Conservation (phyloP, 2,329 filamentous ascomycete species). For the Colletotrichum salicis region DNA sequence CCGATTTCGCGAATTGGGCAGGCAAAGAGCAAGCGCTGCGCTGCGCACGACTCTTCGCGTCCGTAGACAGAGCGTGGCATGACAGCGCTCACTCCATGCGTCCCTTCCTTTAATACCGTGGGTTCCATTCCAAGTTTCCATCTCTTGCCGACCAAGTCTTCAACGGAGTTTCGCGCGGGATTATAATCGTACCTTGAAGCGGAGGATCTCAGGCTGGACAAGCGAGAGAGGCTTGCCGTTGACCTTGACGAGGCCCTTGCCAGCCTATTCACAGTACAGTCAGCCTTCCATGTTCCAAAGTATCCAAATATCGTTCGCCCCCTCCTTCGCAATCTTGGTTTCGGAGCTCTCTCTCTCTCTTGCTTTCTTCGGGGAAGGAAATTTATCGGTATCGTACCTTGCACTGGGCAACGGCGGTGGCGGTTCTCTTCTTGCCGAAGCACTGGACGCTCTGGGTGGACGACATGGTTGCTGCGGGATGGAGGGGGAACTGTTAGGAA, state of each 20-base stretch:
- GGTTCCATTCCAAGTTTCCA: neutral
- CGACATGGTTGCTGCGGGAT: conserved; percentile 72
- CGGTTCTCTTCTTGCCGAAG: conserved; percentile 99
- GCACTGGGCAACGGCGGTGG: conserved; percentile 89
- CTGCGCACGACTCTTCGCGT: neutral
- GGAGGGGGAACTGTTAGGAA: conserved; percentile 29
- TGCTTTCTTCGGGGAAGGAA: neutral
- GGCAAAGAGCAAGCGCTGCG: conserved; percentile 3
- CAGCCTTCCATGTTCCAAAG: conserved; percentile 40
- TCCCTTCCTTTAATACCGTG: neutral
- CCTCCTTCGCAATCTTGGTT: conserved; percentile 6
- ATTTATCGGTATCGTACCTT: conserved; percentile 22
- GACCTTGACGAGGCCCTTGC: conserved; percentile 90
- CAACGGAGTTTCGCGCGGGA: conserved; percentile 13
- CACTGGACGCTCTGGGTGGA: conserved; percentile 88
- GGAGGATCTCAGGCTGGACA: conserved; percentile 94
- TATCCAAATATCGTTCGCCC: conserved; percentile 16
- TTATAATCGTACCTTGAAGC: conserved; percentile 84
- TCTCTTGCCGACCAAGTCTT: conserved; percentile 26
- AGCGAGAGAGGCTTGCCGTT: conserved; percentile 96
- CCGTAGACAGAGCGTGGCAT: neutral
- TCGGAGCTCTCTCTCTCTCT: conserved; percentile 3
- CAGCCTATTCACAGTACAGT: conserved; percentile 49
- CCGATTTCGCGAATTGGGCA: neutral
- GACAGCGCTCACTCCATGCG: conserved; percentile 9